Percentiles rank a stretch among this genome's conserved stretches.
phyloP scores from a whole-genome alignment of 176 grass and related monocot species.

The Avena sativa region DNA sequence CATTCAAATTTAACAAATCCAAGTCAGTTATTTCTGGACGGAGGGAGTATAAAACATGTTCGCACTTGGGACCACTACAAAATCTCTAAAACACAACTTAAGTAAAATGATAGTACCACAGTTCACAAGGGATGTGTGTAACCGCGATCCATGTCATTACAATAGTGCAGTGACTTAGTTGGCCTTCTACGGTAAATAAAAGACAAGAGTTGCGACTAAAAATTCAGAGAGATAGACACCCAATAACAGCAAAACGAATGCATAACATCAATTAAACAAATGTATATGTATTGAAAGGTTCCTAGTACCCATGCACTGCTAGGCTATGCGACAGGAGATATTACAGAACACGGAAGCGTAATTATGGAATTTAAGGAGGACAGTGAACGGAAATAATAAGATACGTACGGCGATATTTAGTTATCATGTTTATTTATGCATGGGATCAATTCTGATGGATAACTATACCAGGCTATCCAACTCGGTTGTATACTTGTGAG shows the following conservation, averaged over 20 bases:
- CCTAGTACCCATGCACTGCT: too few relatives aligned
- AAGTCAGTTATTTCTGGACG: too few relatives aligned
- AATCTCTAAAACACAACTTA: neutral
- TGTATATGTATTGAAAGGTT: too few relatives aligned
- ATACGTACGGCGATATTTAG: neutral
- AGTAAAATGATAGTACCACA: neutral
- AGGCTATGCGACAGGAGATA: neutral
- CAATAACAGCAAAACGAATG: neutral
- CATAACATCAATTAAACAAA: too few relatives aligned
- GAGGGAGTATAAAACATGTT: neutral
- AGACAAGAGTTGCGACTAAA: neutral
- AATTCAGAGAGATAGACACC: neutral
- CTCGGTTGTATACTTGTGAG: neutral
- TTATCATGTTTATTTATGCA: neutral
- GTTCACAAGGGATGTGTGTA: neutral
- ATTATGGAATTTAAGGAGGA: neutral
- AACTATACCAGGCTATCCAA: neutral
- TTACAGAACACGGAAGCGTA: neutral
- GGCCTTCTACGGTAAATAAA: neutral
- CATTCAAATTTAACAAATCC: too few relatives aligned
- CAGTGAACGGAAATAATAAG: neutral
- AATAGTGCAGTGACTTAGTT: neutral
- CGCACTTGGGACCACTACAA: neutral
- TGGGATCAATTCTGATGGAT: neutral
- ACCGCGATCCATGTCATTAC: neutral